Conservation (phyloP, 345 rosid species). For the Nasturtium officinale region DNA sequence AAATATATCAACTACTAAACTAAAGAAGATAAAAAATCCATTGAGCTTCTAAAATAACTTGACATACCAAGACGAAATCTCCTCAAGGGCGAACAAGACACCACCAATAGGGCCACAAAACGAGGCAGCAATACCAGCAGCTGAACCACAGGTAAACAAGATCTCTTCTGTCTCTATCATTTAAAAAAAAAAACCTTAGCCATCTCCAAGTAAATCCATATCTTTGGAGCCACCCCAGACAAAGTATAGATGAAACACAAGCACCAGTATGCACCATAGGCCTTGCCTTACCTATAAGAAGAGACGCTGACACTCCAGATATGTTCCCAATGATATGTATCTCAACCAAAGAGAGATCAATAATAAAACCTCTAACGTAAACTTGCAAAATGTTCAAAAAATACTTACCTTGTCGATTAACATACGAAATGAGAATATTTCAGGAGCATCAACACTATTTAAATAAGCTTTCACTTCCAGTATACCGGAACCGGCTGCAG, state of each 20-base stretch:
- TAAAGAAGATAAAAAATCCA: background rate
- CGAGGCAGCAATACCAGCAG: conserved; percentile 94
- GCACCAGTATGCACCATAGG: conserved; percentile 98
- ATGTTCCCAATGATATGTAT: conserved; percentile 82
- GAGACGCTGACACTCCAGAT: conserved; percentile 83
- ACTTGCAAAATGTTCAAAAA: background rate
- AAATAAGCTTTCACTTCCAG: conserved; percentile 96
- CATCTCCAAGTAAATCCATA: conserved; percentile 79
- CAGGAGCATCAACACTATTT: conserved; percentile 94
- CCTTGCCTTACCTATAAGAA: conserved; percentile 94
- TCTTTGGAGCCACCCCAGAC: conserved; percentile 92
- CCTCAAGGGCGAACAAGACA: conserved; percentile 85
- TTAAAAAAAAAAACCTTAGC: conserved; percentile 77
- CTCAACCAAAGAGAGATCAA: conserved; percentile 19
- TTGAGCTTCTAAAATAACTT: background rate
- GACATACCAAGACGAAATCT: conserved; percentile 92
- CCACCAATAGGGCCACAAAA: conserved; percentile 98
- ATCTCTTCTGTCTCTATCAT: conserved; percentile 88
- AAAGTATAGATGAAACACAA: conserved; percentile 82
- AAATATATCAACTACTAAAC: background rate
- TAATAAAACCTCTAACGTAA: background rate
- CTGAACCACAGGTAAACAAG: conserved; percentile 90
- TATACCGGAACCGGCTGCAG: conserved; percentile 93
- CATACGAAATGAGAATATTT: conserved; percentile 67
- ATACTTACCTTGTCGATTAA: conserved; percentile 67